Base-by-base conservation (phyloP, 73 alveolate species). In the Paramecium sexaurelia region DNA sequence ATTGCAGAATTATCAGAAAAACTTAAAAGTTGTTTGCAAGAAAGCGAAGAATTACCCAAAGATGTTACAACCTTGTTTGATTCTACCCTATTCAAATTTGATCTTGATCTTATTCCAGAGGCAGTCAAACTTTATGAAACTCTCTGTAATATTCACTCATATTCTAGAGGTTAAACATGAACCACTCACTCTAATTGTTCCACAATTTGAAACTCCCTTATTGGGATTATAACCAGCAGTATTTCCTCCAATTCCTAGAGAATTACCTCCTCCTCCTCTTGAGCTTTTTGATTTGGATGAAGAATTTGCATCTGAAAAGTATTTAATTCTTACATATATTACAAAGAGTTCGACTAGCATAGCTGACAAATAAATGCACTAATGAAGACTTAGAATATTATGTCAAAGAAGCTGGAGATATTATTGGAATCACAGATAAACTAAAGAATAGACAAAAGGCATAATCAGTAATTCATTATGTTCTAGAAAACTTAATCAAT, bases 161-260 rank as follows among this genome's bases (percentile, higher is more conserved):
- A 51, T 51, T 51, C 69, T 96, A 41, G 97, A 92, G 66, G 98
- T 97, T 0, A 97, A 94, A 84, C 99, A 97, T 75, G 99, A 97
- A 69, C 98, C 98, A 22, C 93, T 98, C 39, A 94, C 99, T 40
- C 96, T 98, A 39, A 98, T 98, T 55, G 99, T 99, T 8, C 99
- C 99, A n/a, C 95, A 95, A 82, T 98, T 98, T 95, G 99, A 98
- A 94, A 97, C 99, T 0, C 99, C 99, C 9, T 92, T 98, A 95
- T 98, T 99, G 9, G 93, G 97, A 24, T 93, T 97, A 7, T 87
- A 93, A 71, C 98, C 99, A n/a, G 99, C 99, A 45, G 99, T 97
- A 11, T 98, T 98, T 88, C 99, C 99, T 6, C 99, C 99, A 2
- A 95, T 96, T 69, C 92, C 97, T 55, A 97, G 96, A 92, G 99